Conservation (phyloP, 345 rosid genomes). For the Acer yangbiense region DNA sequence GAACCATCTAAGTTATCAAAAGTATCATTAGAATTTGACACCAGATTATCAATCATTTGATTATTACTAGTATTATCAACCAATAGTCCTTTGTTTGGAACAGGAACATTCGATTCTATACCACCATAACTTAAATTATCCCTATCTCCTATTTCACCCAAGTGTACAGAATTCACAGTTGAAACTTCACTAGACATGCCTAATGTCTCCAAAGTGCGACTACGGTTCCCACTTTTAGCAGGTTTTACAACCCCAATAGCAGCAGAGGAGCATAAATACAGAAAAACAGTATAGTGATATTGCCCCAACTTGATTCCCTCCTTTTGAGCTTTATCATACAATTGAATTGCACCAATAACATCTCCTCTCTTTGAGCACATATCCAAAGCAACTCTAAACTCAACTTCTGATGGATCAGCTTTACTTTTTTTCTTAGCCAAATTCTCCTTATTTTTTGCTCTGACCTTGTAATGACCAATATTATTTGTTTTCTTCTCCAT, state of each 20-base stretch:
- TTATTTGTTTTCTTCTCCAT: slow-evolving; percentile 16
- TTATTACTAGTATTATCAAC: neutral
- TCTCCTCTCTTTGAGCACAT: slow-evolving; percentile 67
- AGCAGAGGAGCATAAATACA: slow-evolving; percentile 74
- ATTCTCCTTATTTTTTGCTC: slow-evolving; percentile 23
- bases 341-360: slow-evolving; percentile 50
- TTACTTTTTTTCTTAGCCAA: slow-evolving; percentile 32
- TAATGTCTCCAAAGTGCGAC: slow-evolving; percentile 31
- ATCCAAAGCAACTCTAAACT: slow-evolving; percentile 44
- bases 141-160: slow-evolving; percentile 14
- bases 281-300: slow-evolving; percentile 53
- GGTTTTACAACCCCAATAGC: slow-evolving; percentile 65
- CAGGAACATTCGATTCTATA: slow-evolving; percentile 5
- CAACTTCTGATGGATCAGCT: slow-evolving; percentile 28
- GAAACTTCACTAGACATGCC: slow-evolving; percentile 24
- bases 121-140: slow-evolving; percentile 7
- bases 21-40: slow-evolving; percentile 8
- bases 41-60: slow-evolving; percentile 13
- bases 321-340: slow-evolving; percentile 50
- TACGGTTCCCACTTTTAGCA: slow-evolving; percentile 57
- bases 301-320: slow-evolving; percentile 48
- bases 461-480: slow-evolving; percentile 19
- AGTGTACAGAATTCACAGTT: slow-evolving; percentile 4
- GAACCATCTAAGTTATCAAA: slow-evolving; percentile 19
- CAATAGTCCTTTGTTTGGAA: slow-evolving; percentile 12